Conservation (phyloP, 352 stramenopile genomes). For the Globisporangium rhizosaccharum region DNA sequence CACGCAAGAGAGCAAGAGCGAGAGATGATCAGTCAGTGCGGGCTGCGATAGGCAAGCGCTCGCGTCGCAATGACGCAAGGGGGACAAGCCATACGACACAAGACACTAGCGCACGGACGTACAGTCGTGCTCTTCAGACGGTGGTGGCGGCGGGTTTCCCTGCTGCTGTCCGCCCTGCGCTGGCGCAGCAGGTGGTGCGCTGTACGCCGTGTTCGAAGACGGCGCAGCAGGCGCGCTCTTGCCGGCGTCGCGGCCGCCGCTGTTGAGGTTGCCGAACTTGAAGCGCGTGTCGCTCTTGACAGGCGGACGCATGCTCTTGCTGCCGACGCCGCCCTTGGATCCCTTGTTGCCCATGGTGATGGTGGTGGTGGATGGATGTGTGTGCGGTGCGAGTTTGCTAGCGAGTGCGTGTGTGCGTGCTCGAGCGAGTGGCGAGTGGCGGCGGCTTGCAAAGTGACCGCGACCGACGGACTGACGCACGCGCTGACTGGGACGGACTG, state of each 20-base stretch:
- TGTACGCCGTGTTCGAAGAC: slow-evolving; percentile 22
- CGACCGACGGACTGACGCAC: background rate
- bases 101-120: slow-evolving; percentile 11
- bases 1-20: slow-evolving; percentile 8
- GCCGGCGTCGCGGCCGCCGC: slow-evolving; percentile 50
- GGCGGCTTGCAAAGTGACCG: background rate
- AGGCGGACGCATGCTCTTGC: slow-evolving; percentile 53
- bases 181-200: slow-evolving; percentile 8
- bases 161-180: slow-evolving; percentile 12
- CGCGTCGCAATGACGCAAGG: background rate
- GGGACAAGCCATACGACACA: background rate
- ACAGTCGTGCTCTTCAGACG: slow-evolving; percentile 56
- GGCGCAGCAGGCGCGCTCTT: slow-evolving; percentile 71
- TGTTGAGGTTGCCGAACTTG: slow-evolving; percentile 55
- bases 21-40: background rate
- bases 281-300: slow-evolving; percentile 85
- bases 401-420: background rate
- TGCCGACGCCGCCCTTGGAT: slow-evolving; percentile 60
- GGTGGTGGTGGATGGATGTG: background rate
- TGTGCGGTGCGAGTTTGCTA: slow-evolving; percentile 4
- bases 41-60: background rate
- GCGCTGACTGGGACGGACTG: too few relatives aligned
- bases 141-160: slow-evolving; percentile 1
- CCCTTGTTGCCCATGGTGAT: slow-evolving; percentile 75
- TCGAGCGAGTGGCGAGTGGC: background rate